Percentiles rank a stretch among this genome's conserved stretches.
These are phyloP conservation scores for Eucalyptus melliodora DNA, from an alignment of 345 rosid species.

Conservation along the genomic window DNA sequence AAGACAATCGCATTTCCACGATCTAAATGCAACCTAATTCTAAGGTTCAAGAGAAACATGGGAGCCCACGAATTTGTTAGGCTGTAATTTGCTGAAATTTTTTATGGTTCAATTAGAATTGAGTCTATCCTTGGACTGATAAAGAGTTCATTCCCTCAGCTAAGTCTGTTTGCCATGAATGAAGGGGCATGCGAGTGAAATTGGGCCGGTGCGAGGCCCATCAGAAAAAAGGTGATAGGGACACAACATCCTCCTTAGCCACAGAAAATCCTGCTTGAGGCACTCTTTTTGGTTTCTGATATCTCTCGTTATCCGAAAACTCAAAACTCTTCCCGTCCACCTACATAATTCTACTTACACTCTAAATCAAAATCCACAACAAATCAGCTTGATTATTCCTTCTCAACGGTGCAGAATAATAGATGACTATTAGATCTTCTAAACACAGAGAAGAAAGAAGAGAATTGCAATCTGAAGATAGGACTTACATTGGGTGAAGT, in stretches of 20 bases:
- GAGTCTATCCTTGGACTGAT: neutral
- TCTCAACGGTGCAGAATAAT: neutral
- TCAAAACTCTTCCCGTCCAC: neutral
- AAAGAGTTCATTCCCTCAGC: neutral
- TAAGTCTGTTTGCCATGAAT: neutral
- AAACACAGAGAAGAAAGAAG: neutral
- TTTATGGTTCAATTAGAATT: neutral
- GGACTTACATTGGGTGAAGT: constrained; percentile 87
- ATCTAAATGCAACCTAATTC: neutral
- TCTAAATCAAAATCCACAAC: neutral
- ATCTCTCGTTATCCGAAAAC: neutral
- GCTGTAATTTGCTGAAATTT: neutral
- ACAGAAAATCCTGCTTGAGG: neutral
- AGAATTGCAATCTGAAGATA: neutral
- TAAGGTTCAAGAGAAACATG: neutral
- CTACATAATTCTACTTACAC: neutral
- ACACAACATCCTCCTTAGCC: neutral
- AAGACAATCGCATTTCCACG: neutral
- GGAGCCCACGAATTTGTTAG: neutral
- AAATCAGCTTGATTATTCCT: neutral
- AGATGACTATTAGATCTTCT: neutral
- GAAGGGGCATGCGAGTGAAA: neutral
- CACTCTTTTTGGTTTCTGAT: neutral
- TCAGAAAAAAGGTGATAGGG: neutral
- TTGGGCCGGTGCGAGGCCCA: neutral